A percentile compares a stretch with the other conserved stretches of the same genome.
Conservation (phyloP, 1,284 basidiomycete genomes). For the Sanghuangporus weigelae region DNA sequence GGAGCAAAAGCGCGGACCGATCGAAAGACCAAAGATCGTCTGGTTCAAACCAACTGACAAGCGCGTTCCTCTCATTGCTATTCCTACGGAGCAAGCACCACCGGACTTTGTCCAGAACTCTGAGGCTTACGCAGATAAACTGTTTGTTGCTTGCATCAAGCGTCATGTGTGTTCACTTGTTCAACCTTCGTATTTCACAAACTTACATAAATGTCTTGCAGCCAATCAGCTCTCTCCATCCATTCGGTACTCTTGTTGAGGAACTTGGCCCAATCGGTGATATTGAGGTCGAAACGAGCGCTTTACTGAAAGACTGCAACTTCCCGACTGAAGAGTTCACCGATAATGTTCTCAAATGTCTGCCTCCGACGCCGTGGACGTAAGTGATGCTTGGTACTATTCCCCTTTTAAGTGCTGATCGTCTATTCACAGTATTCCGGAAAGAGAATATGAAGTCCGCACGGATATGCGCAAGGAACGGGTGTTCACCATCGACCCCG, state of each 20-base stretch:
- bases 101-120: slow-evolving; percentile 94
- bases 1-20: slow-evolving; percentile 66
- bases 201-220: slow-evolving; percentile 26
- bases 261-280: slow-evolving; percentile 98
- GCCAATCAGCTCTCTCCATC: slow-evolving; percentile 95
- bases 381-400: slow-evolving; percentile 36
- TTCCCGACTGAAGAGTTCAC: slow-evolving; percentile 93
- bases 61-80: slow-evolving; percentile 97
- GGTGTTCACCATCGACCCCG: slow-evolving; percentile 92
- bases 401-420: background rate
- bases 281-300: slow-evolving; percentile 95
- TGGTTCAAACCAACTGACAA: slow-evolving; percentile 99
- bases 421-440: slow-evolving; percentile 65
- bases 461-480: slow-evolving; percentile 83
- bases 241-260: slow-evolving; percentile 97
- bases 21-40: slow-evolving; percentile 96
- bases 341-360: slow-evolving; percentile 91
- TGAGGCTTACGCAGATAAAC: slow-evolving; percentile 83
- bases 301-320: slow-evolving; percentile 96
- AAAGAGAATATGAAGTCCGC: slow-evolving; percentile 83
- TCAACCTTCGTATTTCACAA: slow-evolving; percentile 9
- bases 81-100: slow-evolving; percentile 99
- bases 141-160: slow-evolving; percentile 99
- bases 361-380: slow-evolving; percentile 93
- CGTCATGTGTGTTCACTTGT: slow-evolving; percentile 56